Percentiles rank a stretch among this genome's conserved stretches.
Conservation (phyloP, 805 yeast species). For the Pichia phayaonensis region DNA sequence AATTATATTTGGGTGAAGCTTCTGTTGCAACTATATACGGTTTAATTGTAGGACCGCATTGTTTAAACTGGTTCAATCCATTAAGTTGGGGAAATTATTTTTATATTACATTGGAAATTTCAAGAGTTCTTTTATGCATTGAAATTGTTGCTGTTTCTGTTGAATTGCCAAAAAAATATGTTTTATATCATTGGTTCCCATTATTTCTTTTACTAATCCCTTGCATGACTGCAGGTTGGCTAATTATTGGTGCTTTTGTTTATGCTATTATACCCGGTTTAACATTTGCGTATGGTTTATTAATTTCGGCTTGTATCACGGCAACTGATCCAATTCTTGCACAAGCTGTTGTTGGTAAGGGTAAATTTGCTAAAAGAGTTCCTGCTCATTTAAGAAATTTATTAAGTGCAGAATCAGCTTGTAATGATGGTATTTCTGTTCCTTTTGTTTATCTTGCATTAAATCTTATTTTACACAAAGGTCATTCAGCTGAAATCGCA, state of each 20-base stretch:
- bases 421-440: slow-evolving; percentile 67
- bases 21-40: slow-evolving; percentile 60
- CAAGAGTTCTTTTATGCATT: slow-evolving; percentile 58
- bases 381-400: slow-evolving; percentile 55
- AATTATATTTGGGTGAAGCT: slow-evolving; percentile 57
- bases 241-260: slow-evolving; percentile 53
- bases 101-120: slow-evolving; percentile 47
- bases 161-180: slow-evolving; percentile 61
- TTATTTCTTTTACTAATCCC: slow-evolving; percentile 54
- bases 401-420: slow-evolving; percentile 64
- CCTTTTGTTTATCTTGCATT: slow-evolving; percentile 62
- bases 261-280: slow-evolving; percentile 56
- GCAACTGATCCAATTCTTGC: slow-evolving; percentile 75
- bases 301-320: slow-evolving; percentile 64
- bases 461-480: slow-evolving; percentile 42
- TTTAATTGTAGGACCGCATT: slow-evolving; percentile 51
- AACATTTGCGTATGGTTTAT: slow-evolving; percentile 45
- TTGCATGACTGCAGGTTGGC: slow-evolving; percentile 67
- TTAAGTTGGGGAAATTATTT: slow-evolving; percentile 49
- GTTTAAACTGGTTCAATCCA: slow-evolving; percentile 52
- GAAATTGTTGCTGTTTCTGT: slow-evolving; percentile 70
- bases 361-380: slow-evolving; percentile 61
- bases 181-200: slow-evolving; percentile 51
- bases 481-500: slow-evolving; percentile 43
- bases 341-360: slow-evolving; percentile 67